Evolutionary conservation across 1,284 basidiomycete species (phyloP), one percentile per base, ranked within the genome.

Genomic region (Paramarasmius palmivorus): DNA sequence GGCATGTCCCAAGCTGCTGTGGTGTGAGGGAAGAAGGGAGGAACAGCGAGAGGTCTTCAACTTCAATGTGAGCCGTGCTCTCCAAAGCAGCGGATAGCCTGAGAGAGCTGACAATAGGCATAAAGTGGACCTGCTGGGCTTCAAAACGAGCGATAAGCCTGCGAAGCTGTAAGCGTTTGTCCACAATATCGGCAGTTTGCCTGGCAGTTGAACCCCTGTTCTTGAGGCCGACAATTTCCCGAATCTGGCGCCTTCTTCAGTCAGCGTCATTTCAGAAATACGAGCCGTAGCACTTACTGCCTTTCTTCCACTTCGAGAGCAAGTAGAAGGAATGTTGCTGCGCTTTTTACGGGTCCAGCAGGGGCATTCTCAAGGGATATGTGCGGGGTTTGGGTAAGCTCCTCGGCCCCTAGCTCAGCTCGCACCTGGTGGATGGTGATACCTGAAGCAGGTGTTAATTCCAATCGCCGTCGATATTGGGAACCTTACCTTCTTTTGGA

Each of bases 221-320:
- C 29, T 12, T 32, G 29, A 32, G 29, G 7, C 12, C 6, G 6
- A 32, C 12, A 12, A 6, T 12, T 32, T 32, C 29, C 12, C 12
- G 12, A 6, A 32, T 6, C 29, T 32, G 29, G 6, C 29, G 29
- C 12, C 29, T 32, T 6, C 12, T 32, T 6, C 12, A 6, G 29
- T 6, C 6, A 32, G 12, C 29, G 14, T 47, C 12, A 32, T 6
- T 6, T 15, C 7, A 17, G 22, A 20, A 44, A 34, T 17, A 32
- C 8, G 35, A 12, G 26, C 15, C 17, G 10, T 17, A 10, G 8
- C 4, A 54, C 61, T 53, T 26, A 60, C 61, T 62, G 61, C n/a
- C 34, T 40, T 7, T 58, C 55, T 41, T 62, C 59, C 2, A 62
- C 34, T 8, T 60, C 57, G 9, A 62, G 40, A 1, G 57, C 59